Percentiles rank a stretch among this genome's conserved stretches.
Conservation (phyloP, 2,329 filamentous ascomycete genomes). For the Fusarium brevicatenulatum region DNA sequence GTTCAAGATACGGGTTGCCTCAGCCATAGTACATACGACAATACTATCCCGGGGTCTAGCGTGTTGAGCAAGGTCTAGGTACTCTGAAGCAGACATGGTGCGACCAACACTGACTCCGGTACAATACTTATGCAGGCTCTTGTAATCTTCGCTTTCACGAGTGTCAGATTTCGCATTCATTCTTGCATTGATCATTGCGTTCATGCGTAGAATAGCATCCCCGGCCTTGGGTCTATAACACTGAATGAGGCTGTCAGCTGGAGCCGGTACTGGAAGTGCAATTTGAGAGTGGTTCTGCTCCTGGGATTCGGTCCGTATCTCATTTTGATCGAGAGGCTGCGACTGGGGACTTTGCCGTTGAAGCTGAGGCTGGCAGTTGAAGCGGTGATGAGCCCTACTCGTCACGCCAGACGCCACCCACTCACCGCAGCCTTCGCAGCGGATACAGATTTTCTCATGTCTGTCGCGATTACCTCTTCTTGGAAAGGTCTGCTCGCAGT, state of each 20-base stretch:
- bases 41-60: background rate
- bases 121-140: background rate
- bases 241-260: accelerated
- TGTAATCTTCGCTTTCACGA: background rate
- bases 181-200: background rate
- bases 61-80: background rate
- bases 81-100: background rate
- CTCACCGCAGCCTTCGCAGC: background rate
- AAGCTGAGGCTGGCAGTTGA: background rate
- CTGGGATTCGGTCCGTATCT: no score
- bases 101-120: background rate
- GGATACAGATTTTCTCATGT: background rate
- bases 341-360: background rate
- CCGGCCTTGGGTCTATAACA: background rate
- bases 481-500: background rate
- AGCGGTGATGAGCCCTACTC: background rate
- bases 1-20: background rate
- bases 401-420: background rate
- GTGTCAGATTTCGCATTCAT: background rate
- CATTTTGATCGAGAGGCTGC: background rate
- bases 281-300: no score
- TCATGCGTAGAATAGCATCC: background rate
- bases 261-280: background rate
- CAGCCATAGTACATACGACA: background rate
- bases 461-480: background rate